Percentiles rank a stretch among this genome's conserved stretches.
Evolutionary conservation across 345 rosid genomes (phyloP).

Genomic region (Dipteronia dyeriana): DNA sequence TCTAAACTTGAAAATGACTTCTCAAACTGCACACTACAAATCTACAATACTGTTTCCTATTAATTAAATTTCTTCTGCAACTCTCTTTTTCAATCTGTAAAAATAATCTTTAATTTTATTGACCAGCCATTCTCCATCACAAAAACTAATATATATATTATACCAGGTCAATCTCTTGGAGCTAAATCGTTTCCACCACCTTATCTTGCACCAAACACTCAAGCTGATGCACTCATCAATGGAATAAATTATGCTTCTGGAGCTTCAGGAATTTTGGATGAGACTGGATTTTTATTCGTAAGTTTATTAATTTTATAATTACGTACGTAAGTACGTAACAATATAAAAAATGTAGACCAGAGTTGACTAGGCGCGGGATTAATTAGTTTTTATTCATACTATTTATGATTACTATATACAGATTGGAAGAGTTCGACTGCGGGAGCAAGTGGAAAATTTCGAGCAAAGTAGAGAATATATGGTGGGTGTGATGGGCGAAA

Average conservation of each 20-base stretch:
- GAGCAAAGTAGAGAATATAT: constrained; percentile 50
- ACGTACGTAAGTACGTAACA: neutral
- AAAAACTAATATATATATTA: too few species aligned
- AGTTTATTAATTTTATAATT: constrained; percentile 18
- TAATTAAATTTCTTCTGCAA: neutral
- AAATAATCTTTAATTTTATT: neutral
- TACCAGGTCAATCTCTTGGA: constrained; percentile 51
- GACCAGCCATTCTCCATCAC: neutral
- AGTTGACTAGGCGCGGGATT: too few species aligned
- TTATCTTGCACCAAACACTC: constrained; percentile 43
- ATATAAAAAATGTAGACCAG: too few species aligned
- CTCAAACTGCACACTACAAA: neutral
- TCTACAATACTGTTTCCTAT: too few species aligned
- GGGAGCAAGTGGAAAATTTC: constrained; percentile 54
- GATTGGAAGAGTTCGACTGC: constrained; percentile 54
- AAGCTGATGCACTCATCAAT: constrained; percentile 25
- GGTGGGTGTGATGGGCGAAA: constrained; percentile 45
- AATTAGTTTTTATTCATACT: too few species aligned
- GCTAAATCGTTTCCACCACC: constrained; percentile 48
- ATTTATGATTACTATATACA: neutral
- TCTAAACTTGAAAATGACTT: constrained; percentile 9
- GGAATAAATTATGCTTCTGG: constrained; percentile 67
- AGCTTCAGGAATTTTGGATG: constrained; percentile 55
- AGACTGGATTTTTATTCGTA: constrained; percentile 50
- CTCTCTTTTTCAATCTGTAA: neutral